These are phyloP conservation scores for Suillus subaureus DNA, from an alignment of 768 basidiomycete genomes.

Conservation along the genomic window DNA sequence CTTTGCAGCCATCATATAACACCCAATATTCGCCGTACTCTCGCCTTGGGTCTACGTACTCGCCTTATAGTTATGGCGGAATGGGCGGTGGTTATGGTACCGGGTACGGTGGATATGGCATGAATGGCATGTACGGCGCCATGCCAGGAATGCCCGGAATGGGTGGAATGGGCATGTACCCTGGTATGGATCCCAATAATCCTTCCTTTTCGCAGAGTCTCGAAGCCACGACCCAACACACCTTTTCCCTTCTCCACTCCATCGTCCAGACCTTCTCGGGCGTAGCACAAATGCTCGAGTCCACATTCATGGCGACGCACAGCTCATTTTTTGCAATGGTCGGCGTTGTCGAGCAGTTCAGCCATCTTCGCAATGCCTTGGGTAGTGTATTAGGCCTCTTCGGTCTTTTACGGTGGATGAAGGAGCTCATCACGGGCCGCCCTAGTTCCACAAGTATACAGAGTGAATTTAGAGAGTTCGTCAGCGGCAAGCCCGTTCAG, in stretches of 20 bases:
- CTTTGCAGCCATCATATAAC: conserved; percentile 34
- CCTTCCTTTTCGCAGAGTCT: conserved; percentile 84
- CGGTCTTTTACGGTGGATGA: conserved; percentile 86
- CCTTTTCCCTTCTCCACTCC: conserved; percentile 90
- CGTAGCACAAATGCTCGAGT: conserved; percentile 96
- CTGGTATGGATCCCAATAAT: conserved; percentile 49
- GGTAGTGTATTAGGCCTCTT: conserved; percentile 94
- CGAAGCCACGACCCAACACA: conserved; percentile 87
- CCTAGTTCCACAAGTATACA: conserved; percentile 46
- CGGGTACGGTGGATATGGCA: conserved; percentile 47
- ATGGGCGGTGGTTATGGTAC: conserved; percentile 38
- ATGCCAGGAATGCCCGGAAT: conserved; percentile 36
- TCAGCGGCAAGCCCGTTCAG: conserved; percentile 63
- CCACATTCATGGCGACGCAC: conserved; percentile 96
- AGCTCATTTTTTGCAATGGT: conserved; percentile 96
- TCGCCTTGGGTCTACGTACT: conserved; percentile 37
- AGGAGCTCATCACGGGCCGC: conserved; percentile 56
- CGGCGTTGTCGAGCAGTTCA: conserved; percentile 94
- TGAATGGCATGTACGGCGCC: conserved; percentile 49
- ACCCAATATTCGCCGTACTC: conserved; percentile 51
- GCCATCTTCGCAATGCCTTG: conserved; percentile 86
- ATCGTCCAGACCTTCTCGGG: conserved; percentile 95
- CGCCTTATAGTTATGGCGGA: conserved; percentile 44
- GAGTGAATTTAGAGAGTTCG: conserved; percentile 76
- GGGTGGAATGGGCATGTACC: conserved; percentile 40